Evolutionary conservation across 441 rosid genomes (phyloP).

Genomic region (Pelargonium australe): DNA sequence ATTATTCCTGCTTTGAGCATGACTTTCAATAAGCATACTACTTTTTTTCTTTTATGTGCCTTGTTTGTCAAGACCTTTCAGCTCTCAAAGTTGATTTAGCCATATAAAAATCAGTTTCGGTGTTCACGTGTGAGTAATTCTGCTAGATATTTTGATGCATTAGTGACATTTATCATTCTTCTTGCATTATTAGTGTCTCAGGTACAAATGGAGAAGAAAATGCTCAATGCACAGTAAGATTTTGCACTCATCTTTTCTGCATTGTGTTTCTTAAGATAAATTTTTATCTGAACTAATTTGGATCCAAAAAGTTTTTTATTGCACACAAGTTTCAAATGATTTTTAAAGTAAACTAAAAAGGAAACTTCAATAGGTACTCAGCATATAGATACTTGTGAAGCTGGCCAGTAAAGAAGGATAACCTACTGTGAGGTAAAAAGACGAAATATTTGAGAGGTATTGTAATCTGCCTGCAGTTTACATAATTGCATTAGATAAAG

Average conservation of each 20-base stretch:
- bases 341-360: neutral
- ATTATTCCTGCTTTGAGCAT: no score
- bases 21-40: no score
- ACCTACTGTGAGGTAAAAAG: neutral
- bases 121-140: neutral
- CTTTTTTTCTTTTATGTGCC: no score
- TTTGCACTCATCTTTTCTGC: slow-evolving; percentile 12
- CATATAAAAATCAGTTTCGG: no score
- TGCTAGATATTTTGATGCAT: neutral
- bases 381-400: neutral
- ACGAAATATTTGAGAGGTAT: neutral
- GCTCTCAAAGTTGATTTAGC: no score
- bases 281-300: neutral
- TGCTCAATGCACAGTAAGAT: slow-evolving; percentile 88
- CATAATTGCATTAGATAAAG: neutral
- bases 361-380: neutral
- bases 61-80: no score
- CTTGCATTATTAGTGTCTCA: slow-evolving; percentile 29
- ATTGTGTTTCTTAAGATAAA: neutral
- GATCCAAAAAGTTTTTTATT: neutral
- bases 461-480: neutral
- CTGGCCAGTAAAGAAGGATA: neutral
- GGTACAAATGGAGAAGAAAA: slow-evolving; percentile 88
- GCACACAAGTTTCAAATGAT: neutral
- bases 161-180: slow-evolving; percentile 8